phyloP scores from a whole-genome alignment of 192 early-diverging fungal genomes.

The Backusella psychrophila region DNA sequence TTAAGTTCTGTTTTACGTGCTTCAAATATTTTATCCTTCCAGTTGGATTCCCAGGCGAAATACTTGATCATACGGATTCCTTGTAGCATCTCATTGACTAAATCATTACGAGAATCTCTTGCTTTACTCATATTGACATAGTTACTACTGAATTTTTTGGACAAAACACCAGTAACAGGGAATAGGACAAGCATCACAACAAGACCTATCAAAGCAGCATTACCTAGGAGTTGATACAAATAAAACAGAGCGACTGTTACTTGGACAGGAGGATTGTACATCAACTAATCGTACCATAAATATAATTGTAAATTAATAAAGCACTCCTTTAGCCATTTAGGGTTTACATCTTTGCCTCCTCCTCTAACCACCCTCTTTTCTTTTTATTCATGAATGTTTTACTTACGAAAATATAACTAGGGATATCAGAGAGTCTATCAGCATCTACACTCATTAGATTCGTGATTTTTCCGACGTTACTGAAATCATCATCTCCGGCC shows the following conservation, averaged over 20 bases:
- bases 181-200: slow-evolving; percentile 58
- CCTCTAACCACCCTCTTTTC: background rate
- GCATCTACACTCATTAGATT: slow-evolving; percentile 76
- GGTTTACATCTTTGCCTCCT: background rate
- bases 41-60: slow-evolving; percentile 75
- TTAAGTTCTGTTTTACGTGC: slow-evolving; percentile 24
- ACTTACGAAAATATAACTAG: slow-evolving; percentile 53
- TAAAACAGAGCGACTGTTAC: slow-evolving; percentile 61
- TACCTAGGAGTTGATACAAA: slow-evolving; percentile 73
- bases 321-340: background rate
- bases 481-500: slow-evolving; percentile 23
- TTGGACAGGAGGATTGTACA: slow-evolving; percentile 63
- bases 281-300: background rate
- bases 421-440: slow-evolving; percentile 52
- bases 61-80: slow-evolving; percentile 89
- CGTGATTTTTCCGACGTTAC: slow-evolving; percentile 63
- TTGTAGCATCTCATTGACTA: slow-evolving; percentile 73
- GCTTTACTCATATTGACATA: slow-evolving; percentile 56
- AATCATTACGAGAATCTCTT: slow-evolving; percentile 71
- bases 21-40: slow-evolving; percentile 64
- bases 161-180: slow-evolving; percentile 53
- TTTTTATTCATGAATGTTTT: background rate
- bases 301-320: background rate
- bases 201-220: slow-evolving; percentile 76
- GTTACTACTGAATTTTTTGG: slow-evolving; percentile 47